A percentile compares a stretch with the other conserved stretches of the same genome.
Conservation (phyloP, 1,139 yeast genomes). For the Geotrichum candidum region DNA sequence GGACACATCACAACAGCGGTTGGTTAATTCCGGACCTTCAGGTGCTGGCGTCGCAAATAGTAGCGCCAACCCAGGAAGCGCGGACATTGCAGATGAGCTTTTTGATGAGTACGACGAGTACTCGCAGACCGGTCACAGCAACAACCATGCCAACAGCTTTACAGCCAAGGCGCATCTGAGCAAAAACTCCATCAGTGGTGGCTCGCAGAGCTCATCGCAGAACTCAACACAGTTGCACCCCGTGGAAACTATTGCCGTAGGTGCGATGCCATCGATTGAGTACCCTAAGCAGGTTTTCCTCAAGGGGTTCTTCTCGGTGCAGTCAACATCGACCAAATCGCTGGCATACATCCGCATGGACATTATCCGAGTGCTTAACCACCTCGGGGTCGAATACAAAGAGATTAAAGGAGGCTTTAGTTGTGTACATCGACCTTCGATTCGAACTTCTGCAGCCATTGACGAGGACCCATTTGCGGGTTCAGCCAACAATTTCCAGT, state of each 20-base stretch:
- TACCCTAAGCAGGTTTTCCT: slow-evolving; percentile 86
- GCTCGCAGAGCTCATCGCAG: slow-evolving; percentile 2
- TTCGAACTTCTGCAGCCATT: slow-evolving; percentile 34
- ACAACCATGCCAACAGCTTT: background rate
- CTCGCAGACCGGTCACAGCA: slow-evolving; percentile 26
- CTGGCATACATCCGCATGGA: slow-evolving; percentile 83
- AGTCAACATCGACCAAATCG: slow-evolving; percentile 94
- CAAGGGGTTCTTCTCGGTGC: slow-evolving; percentile 92
- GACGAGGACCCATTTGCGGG: slow-evolving; percentile 21
- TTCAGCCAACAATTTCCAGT: slow-evolving; percentile 12
- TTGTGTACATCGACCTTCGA: slow-evolving; percentile 61
- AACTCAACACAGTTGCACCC: slow-evolving; percentile 6
- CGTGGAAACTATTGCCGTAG: slow-evolving; percentile 6
- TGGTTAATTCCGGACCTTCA: background rate
- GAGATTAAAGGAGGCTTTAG: slow-evolving; percentile 94
- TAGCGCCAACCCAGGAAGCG: slow-evolving; percentile 38
- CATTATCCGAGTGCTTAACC: slow-evolving; percentile 69
- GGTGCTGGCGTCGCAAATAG: background rate
- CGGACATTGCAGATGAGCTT: slow-evolving; percentile 49
- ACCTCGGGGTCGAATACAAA: slow-evolving; percentile 71
- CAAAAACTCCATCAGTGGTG: slow-evolving; percentile 10
- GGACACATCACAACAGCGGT: background rate
- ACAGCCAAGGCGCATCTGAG: slow-evolving; percentile 6
- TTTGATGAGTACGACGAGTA: slow-evolving; percentile 59
- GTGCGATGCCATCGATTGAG: slow-evolving; percentile 85